These are phyloP conservation scores for Geosmithia flava DNA, from an alignment of 2,329 filamentous ascomycete species.

Conservation along the genomic window DNA sequence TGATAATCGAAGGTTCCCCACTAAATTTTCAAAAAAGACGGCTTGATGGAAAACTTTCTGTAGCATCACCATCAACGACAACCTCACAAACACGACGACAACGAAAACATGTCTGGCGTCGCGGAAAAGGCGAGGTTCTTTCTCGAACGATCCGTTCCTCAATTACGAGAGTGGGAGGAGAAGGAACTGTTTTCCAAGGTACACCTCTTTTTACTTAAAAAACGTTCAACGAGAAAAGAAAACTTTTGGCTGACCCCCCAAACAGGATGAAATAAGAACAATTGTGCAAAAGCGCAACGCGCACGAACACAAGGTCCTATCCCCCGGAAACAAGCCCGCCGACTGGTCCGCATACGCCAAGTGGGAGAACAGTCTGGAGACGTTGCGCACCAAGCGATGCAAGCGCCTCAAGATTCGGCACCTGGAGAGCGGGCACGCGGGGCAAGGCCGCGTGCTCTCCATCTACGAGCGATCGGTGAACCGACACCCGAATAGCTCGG, in stretches of 20 bases:
- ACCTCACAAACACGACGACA: neutral
- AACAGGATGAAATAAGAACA: slow-evolving; percentile 73
- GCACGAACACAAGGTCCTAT: slow-evolving; percentile 83
- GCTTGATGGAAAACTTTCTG: neutral
- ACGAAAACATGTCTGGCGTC: slow-evolving; percentile 57
- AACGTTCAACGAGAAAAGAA: neutral
- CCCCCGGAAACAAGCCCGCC: slow-evolving; percentile 60
- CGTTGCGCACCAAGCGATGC: slow-evolving; percentile 70
- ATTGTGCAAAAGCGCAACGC: slow-evolving; percentile 86
- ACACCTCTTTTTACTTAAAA: slow-evolving; percentile 2
- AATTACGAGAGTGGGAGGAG: slow-evolving; percentile 82
- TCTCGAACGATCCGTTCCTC: slow-evolving; percentile 82
- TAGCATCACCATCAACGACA: too few species aligned
- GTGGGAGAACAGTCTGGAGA: slow-evolving; percentile 59
- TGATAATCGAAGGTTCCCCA: slow-evolving; percentile 1
- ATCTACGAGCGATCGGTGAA: slow-evolving; percentile 78
- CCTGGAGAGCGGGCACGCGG: slow-evolving; percentile 52
- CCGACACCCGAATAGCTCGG: slow-evolving; percentile 70
- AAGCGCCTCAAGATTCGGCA: slow-evolving; percentile 65
- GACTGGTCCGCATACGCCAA: slow-evolving; percentile 79
- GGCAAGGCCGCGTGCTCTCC: slow-evolving; percentile 74
- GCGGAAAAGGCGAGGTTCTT: slow-evolving; percentile 93
- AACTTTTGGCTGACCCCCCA: slow-evolving; percentile 1
- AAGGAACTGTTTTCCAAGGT: slow-evolving; percentile 84
- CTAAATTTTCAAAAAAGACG: slow-evolving; percentile 6